Evolutionary conservation across 2,329 filamentous ascomycete species (phyloP).

Genomic region (Fusarium circinatum): DNA sequence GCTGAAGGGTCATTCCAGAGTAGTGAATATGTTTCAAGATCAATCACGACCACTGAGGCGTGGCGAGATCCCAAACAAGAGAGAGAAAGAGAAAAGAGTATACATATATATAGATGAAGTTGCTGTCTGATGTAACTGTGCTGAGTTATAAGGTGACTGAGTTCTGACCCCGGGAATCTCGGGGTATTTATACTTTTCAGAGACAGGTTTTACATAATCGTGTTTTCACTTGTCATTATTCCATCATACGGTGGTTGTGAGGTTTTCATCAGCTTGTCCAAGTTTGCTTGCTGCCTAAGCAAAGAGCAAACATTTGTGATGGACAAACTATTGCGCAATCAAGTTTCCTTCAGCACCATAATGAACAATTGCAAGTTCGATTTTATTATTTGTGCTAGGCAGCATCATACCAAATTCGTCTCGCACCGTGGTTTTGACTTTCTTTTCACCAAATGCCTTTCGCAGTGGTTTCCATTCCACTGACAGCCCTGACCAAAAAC

Average conservation of each 20-base stretch:
- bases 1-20: background rate
- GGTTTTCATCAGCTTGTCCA: background rate
- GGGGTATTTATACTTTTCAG: background rate
- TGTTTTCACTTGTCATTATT: background rate
- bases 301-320: accelerated
- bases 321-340: background rate
- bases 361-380: no score
- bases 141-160: background rate
- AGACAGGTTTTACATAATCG: background rate
- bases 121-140: background rate
- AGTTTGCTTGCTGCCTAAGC: background rate
- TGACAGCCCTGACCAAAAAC: no score
- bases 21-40: background rate
- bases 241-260: accelerated
- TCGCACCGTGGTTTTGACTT: no score
- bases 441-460: no score
- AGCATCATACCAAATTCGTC: no score
- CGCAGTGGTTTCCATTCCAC: no score
- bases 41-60: background rate
- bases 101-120: background rate
- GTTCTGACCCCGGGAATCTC: accelerated
- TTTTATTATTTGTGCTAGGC: no score
- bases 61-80: background rate
- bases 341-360: background rate
- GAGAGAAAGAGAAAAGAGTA: background rate